These are phyloP conservation scores for Thalassiosira profunda DNA, from an alignment of 108 stramenopile species.

Conservation along the genomic window DNA sequence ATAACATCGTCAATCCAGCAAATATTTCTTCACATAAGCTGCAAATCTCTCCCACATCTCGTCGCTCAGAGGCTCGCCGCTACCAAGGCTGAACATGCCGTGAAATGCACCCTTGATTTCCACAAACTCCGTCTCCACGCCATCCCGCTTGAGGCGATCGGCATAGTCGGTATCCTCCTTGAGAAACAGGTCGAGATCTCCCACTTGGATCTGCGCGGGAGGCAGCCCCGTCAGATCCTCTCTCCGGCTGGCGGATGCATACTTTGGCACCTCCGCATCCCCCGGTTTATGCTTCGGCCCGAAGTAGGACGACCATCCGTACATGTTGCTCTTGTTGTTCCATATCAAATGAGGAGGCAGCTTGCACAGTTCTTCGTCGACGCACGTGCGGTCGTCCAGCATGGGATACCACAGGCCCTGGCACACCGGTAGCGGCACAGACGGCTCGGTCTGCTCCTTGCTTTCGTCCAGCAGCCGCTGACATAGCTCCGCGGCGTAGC, in stretches of 20 bases:
- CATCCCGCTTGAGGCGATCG: conserved; percentile 7
- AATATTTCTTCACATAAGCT: conserved; percentile 8
- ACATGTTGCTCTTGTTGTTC: conserved; percentile 28
- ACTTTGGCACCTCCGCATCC: conserved; percentile 13
- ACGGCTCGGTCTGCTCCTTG: neutral
- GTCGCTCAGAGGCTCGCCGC: conserved; percentile 4
- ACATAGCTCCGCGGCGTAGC: conserved; percentile 38
- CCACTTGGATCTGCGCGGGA: conserved; percentile 21
- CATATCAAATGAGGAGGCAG: conserved; percentile 26
- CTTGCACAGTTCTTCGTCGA: neutral
- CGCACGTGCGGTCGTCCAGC: conserved; percentile 42
- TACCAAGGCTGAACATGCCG: conserved; percentile 28
- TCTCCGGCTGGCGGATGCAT: conserved; percentile 22
- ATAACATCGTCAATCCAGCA: conserved; percentile 1
- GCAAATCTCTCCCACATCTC: conserved; percentile 18
- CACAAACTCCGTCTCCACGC: conserved; percentile 26
- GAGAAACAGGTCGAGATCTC: conserved; percentile 31
- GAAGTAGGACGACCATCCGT: conserved; percentile 33
- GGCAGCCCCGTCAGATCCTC: conserved; percentile 29
- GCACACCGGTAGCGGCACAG: conserved; percentile 21
- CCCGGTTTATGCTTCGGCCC: conserved; percentile 9
- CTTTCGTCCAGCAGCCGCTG: conserved; percentile 33
- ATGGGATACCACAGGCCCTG: conserved; percentile 37
- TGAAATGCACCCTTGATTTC: conserved; percentile 24
- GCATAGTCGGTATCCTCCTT: conserved; percentile 28